Evolutionary conservation across 2,329 filamentous ascomycete genomes (phyloP).

Genomic region (Aspergillus nomiae): DNA sequence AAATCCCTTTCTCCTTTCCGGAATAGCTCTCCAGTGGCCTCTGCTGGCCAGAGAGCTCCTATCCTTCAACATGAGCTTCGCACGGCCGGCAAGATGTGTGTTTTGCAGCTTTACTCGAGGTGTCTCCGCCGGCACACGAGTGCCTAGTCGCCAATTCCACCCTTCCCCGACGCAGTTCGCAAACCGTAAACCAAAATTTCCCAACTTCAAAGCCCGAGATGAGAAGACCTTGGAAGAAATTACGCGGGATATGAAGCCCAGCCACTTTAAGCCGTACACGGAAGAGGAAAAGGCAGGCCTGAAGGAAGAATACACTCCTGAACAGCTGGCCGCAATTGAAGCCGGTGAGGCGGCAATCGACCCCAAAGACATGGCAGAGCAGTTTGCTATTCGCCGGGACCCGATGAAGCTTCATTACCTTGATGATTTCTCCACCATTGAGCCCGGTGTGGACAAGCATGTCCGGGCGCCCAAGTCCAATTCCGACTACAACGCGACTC

Average conservation of each 20-base stretch:
- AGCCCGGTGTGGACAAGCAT: slow-evolving; percentile 76
- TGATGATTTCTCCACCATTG: slow-evolving; percentile 77
- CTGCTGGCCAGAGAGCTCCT: slow-evolving; percentile 32
- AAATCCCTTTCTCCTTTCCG: slow-evolving; percentile 4
- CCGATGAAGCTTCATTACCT: slow-evolving; percentile 73
- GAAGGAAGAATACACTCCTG: slow-evolving; percentile 70
- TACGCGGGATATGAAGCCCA: slow-evolving; percentile 25
- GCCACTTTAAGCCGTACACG: slow-evolving; percentile 61
- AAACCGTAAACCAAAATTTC: slow-evolving; percentile 42
- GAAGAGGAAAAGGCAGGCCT: slow-evolving; percentile 66
- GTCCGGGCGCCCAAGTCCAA: slow-evolving; percentile 53
- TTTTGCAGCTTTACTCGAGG: slow-evolving; percentile 52
- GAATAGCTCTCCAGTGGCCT: slow-evolving; percentile 24
- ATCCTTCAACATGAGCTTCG: slow-evolving; percentile 49
- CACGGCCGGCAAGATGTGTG: slow-evolving; percentile 52
- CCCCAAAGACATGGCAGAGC: slow-evolving; percentile 70
- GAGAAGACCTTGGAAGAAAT: slow-evolving; percentile 28
- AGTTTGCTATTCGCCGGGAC: slow-evolving; percentile 72
- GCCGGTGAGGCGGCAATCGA: slow-evolving; percentile 78
- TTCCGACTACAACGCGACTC: slow-evolving; percentile 59
- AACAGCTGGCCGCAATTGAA: slow-evolving; percentile 79
- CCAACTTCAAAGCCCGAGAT: slow-evolving; percentile 40
- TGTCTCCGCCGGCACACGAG: slow-evolving; percentile 38
- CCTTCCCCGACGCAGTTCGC: slow-evolving; percentile 41
- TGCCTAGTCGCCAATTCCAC: slow-evolving; percentile 54